These are phyloP conservation scores for Pouteria glomerata DNA, from an alignment of 148 eudicot species.

Conservation along the genomic window DNA sequence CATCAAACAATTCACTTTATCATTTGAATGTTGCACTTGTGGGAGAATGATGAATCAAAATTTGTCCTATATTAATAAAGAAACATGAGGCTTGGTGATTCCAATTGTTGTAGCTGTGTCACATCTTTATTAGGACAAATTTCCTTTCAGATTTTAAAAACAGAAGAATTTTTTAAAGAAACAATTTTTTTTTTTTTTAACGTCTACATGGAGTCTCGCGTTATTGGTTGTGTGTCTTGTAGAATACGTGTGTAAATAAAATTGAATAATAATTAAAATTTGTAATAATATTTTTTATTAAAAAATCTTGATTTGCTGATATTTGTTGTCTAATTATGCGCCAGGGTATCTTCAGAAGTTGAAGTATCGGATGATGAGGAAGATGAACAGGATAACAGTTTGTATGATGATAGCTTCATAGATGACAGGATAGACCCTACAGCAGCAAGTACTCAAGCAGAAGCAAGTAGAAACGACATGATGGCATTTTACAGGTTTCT, in stretches of 20 bases:
- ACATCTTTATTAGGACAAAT: too few relatives aligned
- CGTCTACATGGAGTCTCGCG: too few relatives aligned
- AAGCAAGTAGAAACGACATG: constrained; percentile 53
- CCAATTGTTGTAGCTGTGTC: too few relatives aligned
- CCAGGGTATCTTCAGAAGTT: constrained; percentile 76
- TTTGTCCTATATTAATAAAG: too few relatives aligned
- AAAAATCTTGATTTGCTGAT: neutral
- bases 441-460: constrained; percentile 50
- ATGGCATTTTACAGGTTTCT: constrained; percentile 90
- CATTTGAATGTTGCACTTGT: neutral
- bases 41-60: neutral
- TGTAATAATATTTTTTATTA: neutral
- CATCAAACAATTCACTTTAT: neutral
- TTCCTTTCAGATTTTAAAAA: too few relatives aligned
- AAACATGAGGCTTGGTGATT: too few relatives aligned
- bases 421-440: constrained; percentile 67
- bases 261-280: neutral
- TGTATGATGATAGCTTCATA: constrained; percentile 80
- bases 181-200: too few relatives aligned
- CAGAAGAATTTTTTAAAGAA: too few relatives aligned
- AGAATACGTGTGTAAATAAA: too few relatives aligned
- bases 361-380: constrained; percentile 74
- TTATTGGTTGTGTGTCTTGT: too few relatives aligned
- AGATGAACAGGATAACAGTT: constrained; percentile 36
- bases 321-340: constrained; percentile 2